A percentile compares a stretch with the other conserved stretches of the same genome.
Conservation (phyloP, 805 yeast species). For the Candida nanaspora region DNA sequence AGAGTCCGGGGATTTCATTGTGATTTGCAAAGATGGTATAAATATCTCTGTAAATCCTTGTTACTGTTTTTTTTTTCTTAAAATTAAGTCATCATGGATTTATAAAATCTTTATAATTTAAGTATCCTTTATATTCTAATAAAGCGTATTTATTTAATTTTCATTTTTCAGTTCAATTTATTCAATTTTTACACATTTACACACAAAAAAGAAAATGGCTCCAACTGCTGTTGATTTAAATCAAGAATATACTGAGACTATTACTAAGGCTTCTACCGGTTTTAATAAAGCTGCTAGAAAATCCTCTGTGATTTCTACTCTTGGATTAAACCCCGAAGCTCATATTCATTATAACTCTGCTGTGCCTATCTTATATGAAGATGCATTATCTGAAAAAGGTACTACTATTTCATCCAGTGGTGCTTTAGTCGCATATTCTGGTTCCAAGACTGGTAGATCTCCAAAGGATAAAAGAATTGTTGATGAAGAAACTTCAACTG, state of each 20-base stretch:
- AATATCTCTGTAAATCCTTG: background rate
- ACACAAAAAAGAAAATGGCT: slow-evolving; percentile 22
- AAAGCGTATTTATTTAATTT: background rate
- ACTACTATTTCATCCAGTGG: slow-evolving; percentile 91
- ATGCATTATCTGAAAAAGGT: slow-evolving; percentile 82
- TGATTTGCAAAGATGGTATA: too few species aligned
- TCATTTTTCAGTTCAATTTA: background rate
- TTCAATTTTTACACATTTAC: background rate
- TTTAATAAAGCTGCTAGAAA: slow-evolving; percentile 20
- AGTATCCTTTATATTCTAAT: background rate
- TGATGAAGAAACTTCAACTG: slow-evolving; percentile 79
- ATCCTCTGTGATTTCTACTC: slow-evolving; percentile 23
- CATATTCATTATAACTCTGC: slow-evolving; percentile 85
- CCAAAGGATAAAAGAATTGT: slow-evolving; percentile 98
- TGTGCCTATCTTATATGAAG: slow-evolving; percentile 89
- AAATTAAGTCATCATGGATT: too few species aligned
- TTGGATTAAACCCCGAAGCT: slow-evolving; percentile 54
- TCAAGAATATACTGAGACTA: slow-evolving; percentile 20
- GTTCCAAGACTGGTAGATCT: slow-evolving; percentile 94
- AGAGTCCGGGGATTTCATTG: background rate
- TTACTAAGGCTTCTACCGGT: slow-evolving; percentile 8
- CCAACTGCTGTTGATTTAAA: slow-evolving; percentile 33
- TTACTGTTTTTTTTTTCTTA: too few species aligned
- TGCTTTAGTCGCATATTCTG: slow-evolving; percentile 93
- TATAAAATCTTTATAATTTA: too few species aligned